A percentile compares a stretch with the other conserved stretches of the same genome.
These are phyloP conservation scores for Neoscytalidium dimidiatum DNA, from an alignment of 2,329 filamentous ascomycete species.

Conservation along the genomic window DNA sequence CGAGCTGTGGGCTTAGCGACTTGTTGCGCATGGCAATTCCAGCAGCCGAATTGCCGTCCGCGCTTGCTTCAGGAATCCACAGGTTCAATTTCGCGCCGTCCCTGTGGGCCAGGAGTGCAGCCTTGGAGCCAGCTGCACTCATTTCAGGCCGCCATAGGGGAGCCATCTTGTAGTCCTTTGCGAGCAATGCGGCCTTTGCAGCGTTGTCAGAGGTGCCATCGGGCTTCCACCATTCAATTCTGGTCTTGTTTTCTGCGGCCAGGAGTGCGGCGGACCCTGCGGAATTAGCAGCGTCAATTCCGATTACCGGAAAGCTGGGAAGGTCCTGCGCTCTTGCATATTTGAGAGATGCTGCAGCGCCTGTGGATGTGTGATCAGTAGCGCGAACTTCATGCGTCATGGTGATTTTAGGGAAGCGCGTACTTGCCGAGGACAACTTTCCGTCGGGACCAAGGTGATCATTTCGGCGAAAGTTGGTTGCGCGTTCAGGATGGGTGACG, in stretches of 20 bases:
- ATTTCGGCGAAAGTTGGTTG: constrained; percentile 29
- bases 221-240: constrained; percentile 67
- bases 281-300: constrained; percentile 60
- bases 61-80: constrained; percentile 53
- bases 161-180: constrained; percentile 62
- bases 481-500: constrained; percentile 45
- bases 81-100: constrained; percentile 54
- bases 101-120: constrained; percentile 67
- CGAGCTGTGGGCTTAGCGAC: constrained; percentile 46
- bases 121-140: constrained; percentile 70
- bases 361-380: constrained; percentile 39
- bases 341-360: constrained; percentile 64
- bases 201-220: constrained; percentile 60
- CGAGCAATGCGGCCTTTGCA: constrained; percentile 59
- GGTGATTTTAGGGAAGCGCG: constrained; percentile 29
- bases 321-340: constrained; percentile 73
- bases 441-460: constrained; percentile 52
- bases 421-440: constrained; percentile 60
- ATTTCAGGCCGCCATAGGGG: constrained; percentile 65
- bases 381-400: background rate
- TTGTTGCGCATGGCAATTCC: constrained; percentile 65
- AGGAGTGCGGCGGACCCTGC: constrained; percentile 74
- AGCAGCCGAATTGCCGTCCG: constrained; percentile 68
- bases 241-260: constrained; percentile 70
- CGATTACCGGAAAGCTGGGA: constrained; percentile 71